Evolutionary conservation across 1,139 yeast genomes (phyloP).

Genomic region (Entelexis paramagnoliae): DNA sequence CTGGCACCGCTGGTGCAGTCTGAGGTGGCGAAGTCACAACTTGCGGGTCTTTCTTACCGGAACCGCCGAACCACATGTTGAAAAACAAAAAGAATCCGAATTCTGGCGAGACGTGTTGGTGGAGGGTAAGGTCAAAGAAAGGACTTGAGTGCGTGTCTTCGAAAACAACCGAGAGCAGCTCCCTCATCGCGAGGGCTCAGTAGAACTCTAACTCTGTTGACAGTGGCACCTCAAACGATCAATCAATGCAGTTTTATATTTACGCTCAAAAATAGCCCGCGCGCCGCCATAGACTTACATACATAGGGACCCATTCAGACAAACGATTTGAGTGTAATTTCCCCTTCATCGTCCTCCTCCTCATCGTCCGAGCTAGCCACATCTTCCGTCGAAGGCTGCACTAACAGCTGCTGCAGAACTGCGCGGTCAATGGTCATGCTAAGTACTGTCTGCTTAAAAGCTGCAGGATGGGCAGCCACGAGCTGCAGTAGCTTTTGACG

Average conservation of each 20-base stretch:
- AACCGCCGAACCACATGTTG: constrained; percentile 11
- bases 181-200: no score
- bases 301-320: background rate
- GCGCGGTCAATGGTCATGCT: constrained; percentile 21
- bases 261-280: no score
- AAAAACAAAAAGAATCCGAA: background rate
- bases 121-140: constrained; percentile 2
- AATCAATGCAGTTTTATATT: no score
- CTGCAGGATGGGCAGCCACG: constrained; percentile 31
- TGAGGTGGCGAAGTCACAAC: background rate
- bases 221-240: no score
- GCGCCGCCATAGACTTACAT: background rate
- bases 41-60: background rate
- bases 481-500: constrained; percentile 19
- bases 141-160: no score
- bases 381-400: constrained; percentile 4
- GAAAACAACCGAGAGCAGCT: no score
- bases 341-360: constrained; percentile 15
- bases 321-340: constrained; percentile 12
- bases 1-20: background rate
- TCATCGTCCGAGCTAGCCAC: background rate
- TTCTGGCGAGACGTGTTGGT: no score
- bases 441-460: constrained; percentile 45
- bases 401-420: constrained; percentile 19
- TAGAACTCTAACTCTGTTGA: no score